Conservation (phyloP, 139 green algal genomes). For the Axilococcus clingmanii region DNA sequence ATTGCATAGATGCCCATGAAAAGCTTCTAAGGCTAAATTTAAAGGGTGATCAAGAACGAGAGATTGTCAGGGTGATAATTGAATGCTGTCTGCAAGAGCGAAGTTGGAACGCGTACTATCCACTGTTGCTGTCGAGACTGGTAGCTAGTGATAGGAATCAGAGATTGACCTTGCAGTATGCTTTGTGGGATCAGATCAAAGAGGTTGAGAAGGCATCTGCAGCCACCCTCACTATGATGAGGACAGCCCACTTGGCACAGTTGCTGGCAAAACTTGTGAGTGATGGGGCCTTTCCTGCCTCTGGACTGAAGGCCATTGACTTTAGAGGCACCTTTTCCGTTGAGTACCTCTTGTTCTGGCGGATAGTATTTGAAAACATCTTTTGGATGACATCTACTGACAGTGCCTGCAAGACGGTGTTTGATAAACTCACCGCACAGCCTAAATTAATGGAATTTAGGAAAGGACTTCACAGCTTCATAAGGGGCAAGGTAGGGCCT, state of each 20-base stretch:
- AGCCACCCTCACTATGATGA: conserved; percentile 39
- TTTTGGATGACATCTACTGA: conserved; percentile 22
- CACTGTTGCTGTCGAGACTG: conserved; percentile 45
- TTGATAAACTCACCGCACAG: conserved; percentile 14
- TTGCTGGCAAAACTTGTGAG: conserved; percentile 27
- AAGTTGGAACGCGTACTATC: conserved; percentile 77
- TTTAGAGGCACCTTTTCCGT: conserved; percentile 13
- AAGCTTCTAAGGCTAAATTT: conserved; percentile 63
- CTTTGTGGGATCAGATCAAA: conserved; percentile 74
- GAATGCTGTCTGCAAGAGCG: conserved; percentile 67
- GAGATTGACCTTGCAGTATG: conserved; percentile 62
- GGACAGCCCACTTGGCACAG: no score
- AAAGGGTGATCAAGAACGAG: conserved; percentile 68
- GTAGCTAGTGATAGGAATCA: conserved; percentile 37
- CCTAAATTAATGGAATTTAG: conserved; percentile 3
- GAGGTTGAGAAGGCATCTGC: conserved; percentile 27
- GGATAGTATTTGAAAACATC: conserved; percentile 44
- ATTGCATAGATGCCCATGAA: conserved; percentile 64
- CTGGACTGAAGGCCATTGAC: conserved; percentile 20
- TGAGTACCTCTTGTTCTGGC: conserved; percentile 42
- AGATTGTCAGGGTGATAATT: conserved; percentile 62
- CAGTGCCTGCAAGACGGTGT: conserved; percentile 13
- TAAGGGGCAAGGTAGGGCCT: conserved; percentile 37
- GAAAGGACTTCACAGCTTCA: conserved; percentile 19
- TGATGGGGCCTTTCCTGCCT: conserved; percentile 13